Percentiles rank a stretch among this genome's conserved stretches.
Evolutionary conservation across 495 filamentous ascomycete genomes (phyloP).

Genomic region (Trichoderma gamsii): DNA sequence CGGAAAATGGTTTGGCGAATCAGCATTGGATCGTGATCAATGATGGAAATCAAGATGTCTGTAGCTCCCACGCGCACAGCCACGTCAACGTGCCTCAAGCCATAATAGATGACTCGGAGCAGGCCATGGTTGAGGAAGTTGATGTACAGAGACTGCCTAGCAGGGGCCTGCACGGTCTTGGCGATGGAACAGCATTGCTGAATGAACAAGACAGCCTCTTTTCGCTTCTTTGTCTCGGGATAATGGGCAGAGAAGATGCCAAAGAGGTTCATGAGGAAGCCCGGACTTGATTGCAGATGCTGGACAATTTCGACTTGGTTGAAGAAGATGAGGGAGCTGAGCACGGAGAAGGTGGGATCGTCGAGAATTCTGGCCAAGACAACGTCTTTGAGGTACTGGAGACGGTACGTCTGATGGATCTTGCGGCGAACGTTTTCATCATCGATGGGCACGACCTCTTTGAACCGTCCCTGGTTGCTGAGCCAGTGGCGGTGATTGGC

Average conservation of each 20-base stretch:
- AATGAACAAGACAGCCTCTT: conserved; percentile 92
- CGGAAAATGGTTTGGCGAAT: conserved; percentile 89
- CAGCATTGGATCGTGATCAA: conserved; percentile 92
- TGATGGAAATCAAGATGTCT: conserved; percentile 86
- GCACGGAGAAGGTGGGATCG: conserved; percentile 93
- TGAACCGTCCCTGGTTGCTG: conserved; percentile 79
- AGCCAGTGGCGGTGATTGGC: conserved; percentile 95
- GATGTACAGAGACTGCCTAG: conserved; percentile 71
- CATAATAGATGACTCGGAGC: conserved; percentile 85
- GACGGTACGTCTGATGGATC: conserved; percentile 90
- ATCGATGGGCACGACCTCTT: conserved; percentile 91
- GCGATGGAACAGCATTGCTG: conserved; percentile 93
- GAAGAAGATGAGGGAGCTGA: conserved; percentile 98
- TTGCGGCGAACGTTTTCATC: conserved; percentile 75
- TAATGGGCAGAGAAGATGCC: conserved; percentile 68
- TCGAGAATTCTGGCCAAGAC: conserved; percentile 93
- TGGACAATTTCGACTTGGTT: conserved; percentile 97
- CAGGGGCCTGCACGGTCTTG: conserved; percentile 83
- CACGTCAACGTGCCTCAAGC: conserved; percentile 76
- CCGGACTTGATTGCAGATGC: conserved; percentile 72
- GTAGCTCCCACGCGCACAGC: conserved; percentile 86
- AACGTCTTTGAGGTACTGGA: conserved; percentile 98
- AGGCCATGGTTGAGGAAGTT: conserved; percentile 87
- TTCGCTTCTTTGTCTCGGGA: conserved; percentile 65
- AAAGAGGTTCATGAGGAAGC: conserved; percentile 85